phyloP scores from a whole-genome alignment of 108 stramenopile species.

The Cyclotella sp. region DNA sequence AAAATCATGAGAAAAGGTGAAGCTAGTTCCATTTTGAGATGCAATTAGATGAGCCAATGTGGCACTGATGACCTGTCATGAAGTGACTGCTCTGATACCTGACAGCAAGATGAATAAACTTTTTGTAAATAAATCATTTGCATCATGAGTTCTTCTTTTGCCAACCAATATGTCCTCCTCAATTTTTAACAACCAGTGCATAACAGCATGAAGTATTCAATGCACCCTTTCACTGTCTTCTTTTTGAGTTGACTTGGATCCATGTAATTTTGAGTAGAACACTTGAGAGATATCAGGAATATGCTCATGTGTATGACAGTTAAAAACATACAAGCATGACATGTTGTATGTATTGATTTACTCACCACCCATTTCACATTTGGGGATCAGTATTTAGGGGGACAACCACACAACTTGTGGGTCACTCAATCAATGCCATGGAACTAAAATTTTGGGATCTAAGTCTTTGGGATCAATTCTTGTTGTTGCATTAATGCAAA shows the following conservation, averaged over 20 bases:
- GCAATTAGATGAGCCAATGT: no score
- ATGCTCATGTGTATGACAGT: background rate
- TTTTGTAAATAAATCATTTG: background rate
- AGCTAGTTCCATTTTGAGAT: background rate
- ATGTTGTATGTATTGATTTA: background rate
- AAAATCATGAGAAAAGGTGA: no score
- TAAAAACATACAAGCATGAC: background rate
- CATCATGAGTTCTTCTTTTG: background rate
- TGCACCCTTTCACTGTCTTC: background rate
- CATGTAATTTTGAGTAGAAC: background rate
- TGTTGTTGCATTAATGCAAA: no score
- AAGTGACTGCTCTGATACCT: no score
- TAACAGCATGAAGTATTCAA: background rate
- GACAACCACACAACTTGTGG: background rate
- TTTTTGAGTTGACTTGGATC: background rate
- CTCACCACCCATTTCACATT: background rate
- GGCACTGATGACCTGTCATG: no score
- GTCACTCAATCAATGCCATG: background rate
- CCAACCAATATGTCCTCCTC: background rate
- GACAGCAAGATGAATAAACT: background rate
- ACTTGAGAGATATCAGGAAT: background rate
- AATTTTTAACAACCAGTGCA: background rate
- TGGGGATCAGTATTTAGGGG: background rate
- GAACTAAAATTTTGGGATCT: background rate
- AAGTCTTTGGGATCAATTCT: background rate